phyloP scores from a whole-genome alignment of 1,284 basidiomycete species.

The Psilocybe mexicana region DNA sequence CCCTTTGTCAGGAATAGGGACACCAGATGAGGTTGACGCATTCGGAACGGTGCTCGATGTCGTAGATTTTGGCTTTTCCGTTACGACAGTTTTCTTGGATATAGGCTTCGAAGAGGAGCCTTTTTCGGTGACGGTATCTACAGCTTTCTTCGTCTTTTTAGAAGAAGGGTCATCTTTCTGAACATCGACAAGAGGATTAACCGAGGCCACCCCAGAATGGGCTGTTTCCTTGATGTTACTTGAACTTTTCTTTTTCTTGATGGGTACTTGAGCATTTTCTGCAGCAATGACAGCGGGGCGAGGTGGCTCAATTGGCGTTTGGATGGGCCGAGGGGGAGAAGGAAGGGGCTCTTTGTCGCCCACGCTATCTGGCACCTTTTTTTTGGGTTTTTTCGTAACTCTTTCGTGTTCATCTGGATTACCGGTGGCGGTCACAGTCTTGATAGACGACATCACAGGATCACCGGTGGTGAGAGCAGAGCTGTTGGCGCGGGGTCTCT shows the following conservation, averaged over 20 bases:
- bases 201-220: background rate
- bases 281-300: background rate
- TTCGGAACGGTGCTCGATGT: background rate
- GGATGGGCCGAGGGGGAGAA: background rate
- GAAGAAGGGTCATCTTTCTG: background rate
- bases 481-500: constrained; percentile 8
- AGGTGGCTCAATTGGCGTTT: background rate
- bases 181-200: background rate
- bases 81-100: background rate
- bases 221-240: no score
- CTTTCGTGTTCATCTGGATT: constrained; percentile 3
- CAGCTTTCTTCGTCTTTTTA: background rate
- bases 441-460: background rate
- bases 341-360: background rate
- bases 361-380: constrained; percentile 5
- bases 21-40: background rate
- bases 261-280: no score
- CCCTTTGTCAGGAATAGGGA: background rate
- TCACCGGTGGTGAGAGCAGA: background rate
- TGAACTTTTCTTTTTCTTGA: no score
- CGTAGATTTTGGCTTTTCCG: background rate
- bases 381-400: constrained; percentile 21
- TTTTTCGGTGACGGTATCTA: background rate
- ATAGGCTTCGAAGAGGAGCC: background rate
- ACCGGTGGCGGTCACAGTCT: background rate